Percentiles rank a stretch among this genome's conserved stretches.
These are phyloP conservation scores for Scedosporium aurantiacum DNA, from an alignment of 2,329 filamentous ascomycete genomes.

Conservation along the genomic window DNA sequence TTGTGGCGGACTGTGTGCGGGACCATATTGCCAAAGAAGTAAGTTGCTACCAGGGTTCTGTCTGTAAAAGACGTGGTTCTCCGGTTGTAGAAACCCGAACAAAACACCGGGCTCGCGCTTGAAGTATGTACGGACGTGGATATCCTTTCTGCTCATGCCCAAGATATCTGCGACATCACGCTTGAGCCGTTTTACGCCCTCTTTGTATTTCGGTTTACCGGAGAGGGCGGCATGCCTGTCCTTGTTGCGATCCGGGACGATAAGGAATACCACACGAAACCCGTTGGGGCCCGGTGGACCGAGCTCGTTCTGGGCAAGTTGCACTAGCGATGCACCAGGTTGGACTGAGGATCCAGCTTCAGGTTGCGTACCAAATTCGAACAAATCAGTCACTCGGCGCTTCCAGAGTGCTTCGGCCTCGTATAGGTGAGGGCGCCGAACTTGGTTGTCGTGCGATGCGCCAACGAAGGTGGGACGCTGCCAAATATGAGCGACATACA, in stretches of 20 bases:
- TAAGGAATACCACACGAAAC: neutral
- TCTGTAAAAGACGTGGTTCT: neutral
- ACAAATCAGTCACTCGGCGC: neutral
- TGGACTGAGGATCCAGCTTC: neutral
- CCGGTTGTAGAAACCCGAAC: neutral
- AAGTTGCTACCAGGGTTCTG: neutral
- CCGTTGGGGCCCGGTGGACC: neutral
- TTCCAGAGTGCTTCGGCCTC: neutral
- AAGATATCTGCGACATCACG: neutral
- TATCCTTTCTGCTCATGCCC: neutral
- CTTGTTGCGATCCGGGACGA: neutral
- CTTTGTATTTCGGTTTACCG: neutral
- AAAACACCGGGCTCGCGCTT: neutral
- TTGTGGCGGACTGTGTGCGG: neutral
- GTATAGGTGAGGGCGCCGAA: neutral
- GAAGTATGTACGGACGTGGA: neutral
- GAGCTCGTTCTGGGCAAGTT: neutral
- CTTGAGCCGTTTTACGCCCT: neutral
- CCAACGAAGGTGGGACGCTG: conserved; percentile 1
- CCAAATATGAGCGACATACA: conserved; percentile 4
- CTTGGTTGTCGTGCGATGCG: neutral
- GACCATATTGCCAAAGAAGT: neutral
- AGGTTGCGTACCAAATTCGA: neutral
- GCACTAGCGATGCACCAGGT: neutral
- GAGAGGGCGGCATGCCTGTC: neutral